Percentiles rank a stretch among this genome's conserved stretches.
These are phyloP conservation scores for Yueomyces sinensis DNA, from an alignment of 805 yeast genomes.

Conservation along the genomic window DNA sequence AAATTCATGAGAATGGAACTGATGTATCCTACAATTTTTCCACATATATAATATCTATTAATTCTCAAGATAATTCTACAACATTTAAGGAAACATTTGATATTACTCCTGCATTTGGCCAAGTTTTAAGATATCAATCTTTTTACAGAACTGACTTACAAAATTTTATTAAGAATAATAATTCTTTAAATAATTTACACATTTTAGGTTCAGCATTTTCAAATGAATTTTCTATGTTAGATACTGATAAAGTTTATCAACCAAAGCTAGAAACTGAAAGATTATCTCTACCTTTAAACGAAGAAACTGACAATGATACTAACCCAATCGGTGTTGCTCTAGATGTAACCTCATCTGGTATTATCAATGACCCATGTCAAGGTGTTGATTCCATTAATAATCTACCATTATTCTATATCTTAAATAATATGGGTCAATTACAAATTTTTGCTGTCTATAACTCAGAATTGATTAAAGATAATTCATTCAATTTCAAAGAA, in stretches of 20 bases:
- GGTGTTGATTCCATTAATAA: constrained; percentile 46
- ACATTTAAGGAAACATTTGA: constrained; percentile 27
- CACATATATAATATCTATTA: constrained; percentile 14
- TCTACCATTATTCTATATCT: constrained; percentile 50
- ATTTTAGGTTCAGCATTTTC: constrained; percentile 51
- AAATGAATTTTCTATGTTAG: constrained; percentile 42
- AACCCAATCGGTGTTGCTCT: constrained; percentile 58
- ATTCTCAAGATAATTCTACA: neutral
- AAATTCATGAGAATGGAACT: constrained; percentile 9
- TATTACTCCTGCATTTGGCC: constrained; percentile 40
- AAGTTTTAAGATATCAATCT: constrained; percentile 32
- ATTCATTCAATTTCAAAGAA: constrained; percentile 14
- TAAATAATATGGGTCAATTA: constrained; percentile 51
- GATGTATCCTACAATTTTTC: constrained; percentile 20
- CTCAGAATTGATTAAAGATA: constrained; percentile 33
- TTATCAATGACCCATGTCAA: constrained; percentile 39
- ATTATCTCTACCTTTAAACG: constrained; percentile 63
- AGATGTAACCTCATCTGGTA: constrained; percentile 36
- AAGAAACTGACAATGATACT: constrained; percentile 51
- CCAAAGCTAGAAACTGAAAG: constrained; percentile 57
- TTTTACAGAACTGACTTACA: constrained; percentile 31
- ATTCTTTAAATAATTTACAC: constrained; percentile 18
- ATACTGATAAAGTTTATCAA: constrained; percentile 26
- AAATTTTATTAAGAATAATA: constrained; percentile 26
- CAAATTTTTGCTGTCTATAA: constrained; percentile 56